These are phyloP conservation scores for Onygenales sp. DNA, from an alignment of 2,329 filamentous ascomycete species.

Conservation along the genomic window DNA sequence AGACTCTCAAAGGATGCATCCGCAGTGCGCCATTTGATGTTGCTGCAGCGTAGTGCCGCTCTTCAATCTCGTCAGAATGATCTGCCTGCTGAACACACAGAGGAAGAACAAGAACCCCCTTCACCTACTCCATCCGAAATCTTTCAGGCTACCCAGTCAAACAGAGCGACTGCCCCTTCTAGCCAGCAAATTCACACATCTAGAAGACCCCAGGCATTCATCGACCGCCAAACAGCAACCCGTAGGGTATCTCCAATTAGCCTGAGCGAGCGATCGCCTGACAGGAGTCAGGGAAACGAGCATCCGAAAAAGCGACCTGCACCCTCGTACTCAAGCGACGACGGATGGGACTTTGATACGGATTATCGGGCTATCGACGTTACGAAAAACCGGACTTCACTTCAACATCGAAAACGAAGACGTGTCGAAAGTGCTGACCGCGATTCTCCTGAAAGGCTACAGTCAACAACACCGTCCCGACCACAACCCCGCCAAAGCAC, in stretches of 20 bases:
- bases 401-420: background rate
- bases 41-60: too few relatives aligned
- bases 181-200: background rate
- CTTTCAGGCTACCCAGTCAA: background rate
- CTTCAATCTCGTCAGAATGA: too few relatives aligned
- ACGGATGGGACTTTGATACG: conserved; percentile 23
- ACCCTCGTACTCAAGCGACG: conserved; percentile 10
- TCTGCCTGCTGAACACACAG: background rate
- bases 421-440: background rate
- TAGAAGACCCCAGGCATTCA: conserved; percentile 16
- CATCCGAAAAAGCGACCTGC: conserved; percentile 10
- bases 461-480: background rate
- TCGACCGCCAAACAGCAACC: conserved; percentile 27
- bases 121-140: background rate
- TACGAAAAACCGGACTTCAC: background rate
- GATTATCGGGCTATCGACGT: conserved; percentile 13
- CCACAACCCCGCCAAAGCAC: background rate
- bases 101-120: background rate
- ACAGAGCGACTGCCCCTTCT: conserved; percentile 1
- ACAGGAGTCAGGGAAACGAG: conserved; percentile 2
- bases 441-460: background rate
- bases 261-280: conserved; percentile 1
- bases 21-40: too few relatives aligned
- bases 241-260: conserved; percentile 26
- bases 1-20: too few relatives aligned